Base-by-base conservation (phyloP, 352 stramenopile species). In the Globisporangium megalacanthum region DNA sequence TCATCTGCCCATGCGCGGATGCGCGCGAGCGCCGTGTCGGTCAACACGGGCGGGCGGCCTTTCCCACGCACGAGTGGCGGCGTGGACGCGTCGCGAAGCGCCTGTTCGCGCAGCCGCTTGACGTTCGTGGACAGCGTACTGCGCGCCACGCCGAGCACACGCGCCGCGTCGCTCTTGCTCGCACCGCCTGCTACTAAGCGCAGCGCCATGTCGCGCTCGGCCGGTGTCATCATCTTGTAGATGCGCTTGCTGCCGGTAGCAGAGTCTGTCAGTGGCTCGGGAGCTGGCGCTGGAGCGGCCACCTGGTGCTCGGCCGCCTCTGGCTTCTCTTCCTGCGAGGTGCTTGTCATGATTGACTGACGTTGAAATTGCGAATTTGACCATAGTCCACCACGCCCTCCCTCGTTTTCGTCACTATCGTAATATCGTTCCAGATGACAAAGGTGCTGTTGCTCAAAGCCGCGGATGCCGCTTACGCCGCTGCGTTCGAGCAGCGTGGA, bases 361-460 rank as follows among this genome's bases (percentile, higher is more conserved):
- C 19, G 11, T 19, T 19, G 17, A 14, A 46, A 46, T 46, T 29
- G 25, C 25, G 25, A 4, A 29, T 29, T 29, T 29, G 25, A 29
- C 25, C 25, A 29, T 4, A 29, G 25, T 29, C 25, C 25, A 29
- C 25, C 25, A 29, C 25, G 25, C 25, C 25, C 25, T 46, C 6
- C 42, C 42, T 48, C 15, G 3, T 20, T 48, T 48, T 48, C 42
- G 22, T 22, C 42, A 48, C 42, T 29, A 48, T 44, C 37, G 17
- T 44, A n/a, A 5, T 9, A 44, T 54, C 10, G 11, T 44, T 15
- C 17, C 37, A 29, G 37, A 44, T 44, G 37, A 15, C 42, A 1
- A 17, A 48, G 45, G 68, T 90, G 65, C 68, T 93, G 58, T 73
- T 93, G n/a, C 60, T 83, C 36, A 93, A 93, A 65, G 71, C 73